Base-by-base conservation (phyloP, 75 land plant species). In the Pinus albicaulis region DNA sequence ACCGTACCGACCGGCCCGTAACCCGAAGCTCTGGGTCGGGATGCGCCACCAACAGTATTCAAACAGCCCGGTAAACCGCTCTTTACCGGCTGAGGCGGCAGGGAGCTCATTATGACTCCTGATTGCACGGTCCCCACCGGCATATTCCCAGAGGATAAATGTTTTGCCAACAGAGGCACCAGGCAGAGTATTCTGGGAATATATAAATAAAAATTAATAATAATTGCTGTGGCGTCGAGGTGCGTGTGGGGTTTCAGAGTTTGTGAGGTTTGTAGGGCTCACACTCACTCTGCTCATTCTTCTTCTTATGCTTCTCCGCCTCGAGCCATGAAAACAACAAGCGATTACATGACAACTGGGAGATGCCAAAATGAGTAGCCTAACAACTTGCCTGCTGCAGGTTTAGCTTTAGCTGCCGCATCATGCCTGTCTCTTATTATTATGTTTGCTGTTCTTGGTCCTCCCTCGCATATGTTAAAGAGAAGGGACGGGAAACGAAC, bases 181-280 rank as follows among this genome's bases (percentile, higher is more conserved):
- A 14, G n/a, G 25, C n/a, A 34, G 19, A 28, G 19, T 68, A 68
- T 25, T 68, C 7, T 34, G 20, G 28, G 16, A 17, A 7, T 26
- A 31, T 12, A 26, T 34, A 20, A 36, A 48, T 71, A 36, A 11
- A 36, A n/a, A 71, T 20, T 38, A 38, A 36, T 71, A 41, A 70
- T 70, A 71, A 71, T 71, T 71, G 72, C 41, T 8, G 16, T 64
- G 68, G 36, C 28, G 72, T 17, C 72, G 26, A 25, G 13, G 38
- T 25, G 28, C 31, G 72, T 69, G 72, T 38, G 31, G 72, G 72
- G 24, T 6, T 15, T 36, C 72, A 44, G 72, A 34, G 72, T 44
- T 44, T 71, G 72, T 71, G 72, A 71, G 72, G 72, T 71, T 71
- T 71, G 72, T 44, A 71, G 72, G 72, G 72, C 23, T 71, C 72